phyloP scores from a whole-genome alignment of 805 yeast species.

The Clavispora fructus region DNA sequence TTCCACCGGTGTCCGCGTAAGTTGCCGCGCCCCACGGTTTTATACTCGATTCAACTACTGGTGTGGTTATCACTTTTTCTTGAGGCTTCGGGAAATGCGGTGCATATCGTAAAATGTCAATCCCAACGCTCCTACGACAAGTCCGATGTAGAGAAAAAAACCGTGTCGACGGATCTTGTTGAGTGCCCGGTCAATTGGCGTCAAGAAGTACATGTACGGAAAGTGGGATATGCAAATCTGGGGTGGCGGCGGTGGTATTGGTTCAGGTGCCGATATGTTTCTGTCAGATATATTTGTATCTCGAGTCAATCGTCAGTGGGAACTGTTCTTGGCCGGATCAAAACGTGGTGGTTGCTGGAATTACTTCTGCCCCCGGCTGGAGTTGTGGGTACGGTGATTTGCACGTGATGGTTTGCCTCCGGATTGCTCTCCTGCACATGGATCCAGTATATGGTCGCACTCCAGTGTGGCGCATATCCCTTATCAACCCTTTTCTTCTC shows the following conservation, averaged over 20 bases:
- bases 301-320: too few relatives aligned
- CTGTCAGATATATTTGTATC: too few relatives aligned
- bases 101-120: conserved; percentile 17
- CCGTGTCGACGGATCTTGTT: conserved; percentile 29
- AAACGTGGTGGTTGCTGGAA: not conserved
- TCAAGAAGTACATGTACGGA: conserved; percentile 5
- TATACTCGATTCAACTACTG: not conserved
- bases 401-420: not conserved
- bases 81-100: conserved; percentile 11
- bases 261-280: too few relatives aligned
- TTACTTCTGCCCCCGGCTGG: not conserved
- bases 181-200: conserved; percentile 27
- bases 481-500: conserved; percentile 3
- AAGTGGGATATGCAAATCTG: not conserved
- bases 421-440: conserved; percentile 9
- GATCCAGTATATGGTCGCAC: not conserved
- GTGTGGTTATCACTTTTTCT: conserved; percentile 5
- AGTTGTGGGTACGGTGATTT: not conserved
- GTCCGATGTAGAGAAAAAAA: conserved; percentile 28
- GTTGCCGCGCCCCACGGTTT: not conserved
- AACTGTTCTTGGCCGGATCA: too few relatives aligned
- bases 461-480: not conserved
- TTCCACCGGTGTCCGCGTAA: too few relatives aligned
- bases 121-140: conserved; percentile 22
- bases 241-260: too few relatives aligned